These are phyloP conservation scores for Pachyrhizus erosus DNA, from an alignment of 306 rosid genomes.

Conservation along the genomic window DNA sequence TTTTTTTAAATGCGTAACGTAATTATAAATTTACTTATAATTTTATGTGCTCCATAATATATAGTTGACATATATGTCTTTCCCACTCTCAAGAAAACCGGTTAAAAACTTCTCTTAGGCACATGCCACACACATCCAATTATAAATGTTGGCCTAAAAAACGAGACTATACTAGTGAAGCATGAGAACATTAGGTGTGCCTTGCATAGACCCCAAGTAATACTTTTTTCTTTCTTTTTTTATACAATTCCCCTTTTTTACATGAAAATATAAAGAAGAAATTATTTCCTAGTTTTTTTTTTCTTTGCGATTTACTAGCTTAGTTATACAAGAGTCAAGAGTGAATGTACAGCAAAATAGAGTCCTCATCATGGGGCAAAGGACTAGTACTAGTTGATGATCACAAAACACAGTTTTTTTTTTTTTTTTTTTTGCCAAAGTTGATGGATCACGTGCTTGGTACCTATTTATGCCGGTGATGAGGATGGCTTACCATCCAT, in stretches of 20 bases:
- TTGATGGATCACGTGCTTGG: conserved; percentile 62
- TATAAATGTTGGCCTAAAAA: neutral
- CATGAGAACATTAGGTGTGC: neutral
- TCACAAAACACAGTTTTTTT: neutral
- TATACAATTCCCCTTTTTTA: neutral
- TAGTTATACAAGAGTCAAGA: neutral
- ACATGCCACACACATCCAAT: neutral
- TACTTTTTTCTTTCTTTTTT: neutral
- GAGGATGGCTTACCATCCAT: conserved; percentile 83
- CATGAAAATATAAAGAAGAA: conserved; percentile 7
- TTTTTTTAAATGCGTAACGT: too few relatives aligned
- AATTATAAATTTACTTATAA: too few relatives aligned
- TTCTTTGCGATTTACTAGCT: neutral
- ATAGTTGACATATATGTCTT: neutral
- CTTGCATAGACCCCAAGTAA: conserved; percentile 20
- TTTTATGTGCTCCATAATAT: too few relatives aligned
- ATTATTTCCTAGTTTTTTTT: neutral
- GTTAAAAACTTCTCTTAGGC: neutral
- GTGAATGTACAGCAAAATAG: conserved; percentile 32
- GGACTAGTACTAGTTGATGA: conserved; percentile 30
- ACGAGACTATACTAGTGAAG: neutral
- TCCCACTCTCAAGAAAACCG: neutral
- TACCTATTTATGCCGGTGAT: conserved; percentile 58
- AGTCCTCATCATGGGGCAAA: conserved; percentile 41
- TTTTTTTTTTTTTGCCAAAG: conserved; percentile 17